Conservation (phyloP, 352 stramenopile species). For the Phytophthora uliginosa region DNA sequence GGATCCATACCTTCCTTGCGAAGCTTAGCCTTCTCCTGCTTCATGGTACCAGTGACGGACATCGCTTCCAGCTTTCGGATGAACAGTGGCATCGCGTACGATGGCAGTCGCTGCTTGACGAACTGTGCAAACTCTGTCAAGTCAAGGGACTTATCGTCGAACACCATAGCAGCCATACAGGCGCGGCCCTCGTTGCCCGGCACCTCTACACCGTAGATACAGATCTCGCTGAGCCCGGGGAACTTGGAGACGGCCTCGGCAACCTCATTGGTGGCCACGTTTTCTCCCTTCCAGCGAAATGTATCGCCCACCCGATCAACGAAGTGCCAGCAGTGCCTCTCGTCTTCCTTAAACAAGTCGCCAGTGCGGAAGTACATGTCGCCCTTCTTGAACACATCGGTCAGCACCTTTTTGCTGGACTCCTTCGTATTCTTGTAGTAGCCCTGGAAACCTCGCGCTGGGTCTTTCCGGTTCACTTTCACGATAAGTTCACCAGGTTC, state of each 20-base stretch:
- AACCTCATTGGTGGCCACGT: conserved; percentile 93
- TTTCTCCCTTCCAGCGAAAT: conserved; percentile 96
- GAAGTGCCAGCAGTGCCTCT: conserved; percentile 87
- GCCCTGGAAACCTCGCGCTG: conserved; percentile 81
- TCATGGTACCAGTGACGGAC: conserved; percentile 92
- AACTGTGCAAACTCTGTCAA: conserved; percentile 63
- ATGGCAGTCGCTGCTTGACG: conserved; percentile 56
- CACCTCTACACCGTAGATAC: conserved; percentile 81
- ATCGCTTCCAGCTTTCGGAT: conserved; percentile 79
- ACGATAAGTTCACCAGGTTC: conserved; percentile 87
- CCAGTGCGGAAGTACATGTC: conserved; percentile 94
- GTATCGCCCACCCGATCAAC: conserved; percentile 94
- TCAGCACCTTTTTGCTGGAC: conserved; percentile 89
- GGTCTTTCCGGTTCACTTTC: conserved; percentile 56
- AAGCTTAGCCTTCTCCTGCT: conserved; percentile 93
- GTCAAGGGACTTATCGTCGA: conserved; percentile 68
- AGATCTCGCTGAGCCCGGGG: conserved; percentile 80
- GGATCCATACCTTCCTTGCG: conserved; percentile 84
- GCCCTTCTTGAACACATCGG: conserved; percentile 80
- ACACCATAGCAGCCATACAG: conserved; percentile 89
- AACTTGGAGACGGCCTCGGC: conserved; percentile 83
- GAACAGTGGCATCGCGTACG: conserved; percentile 90
- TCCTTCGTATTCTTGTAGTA: conserved; percentile 88
- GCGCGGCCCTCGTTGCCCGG: conserved; percentile 83
- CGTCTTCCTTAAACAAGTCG: conserved; percentile 90